These are phyloP conservation scores for Suhomyces coccinellae DNA, from an alignment of 1,139 yeast species.

Conservation along the genomic window DNA sequence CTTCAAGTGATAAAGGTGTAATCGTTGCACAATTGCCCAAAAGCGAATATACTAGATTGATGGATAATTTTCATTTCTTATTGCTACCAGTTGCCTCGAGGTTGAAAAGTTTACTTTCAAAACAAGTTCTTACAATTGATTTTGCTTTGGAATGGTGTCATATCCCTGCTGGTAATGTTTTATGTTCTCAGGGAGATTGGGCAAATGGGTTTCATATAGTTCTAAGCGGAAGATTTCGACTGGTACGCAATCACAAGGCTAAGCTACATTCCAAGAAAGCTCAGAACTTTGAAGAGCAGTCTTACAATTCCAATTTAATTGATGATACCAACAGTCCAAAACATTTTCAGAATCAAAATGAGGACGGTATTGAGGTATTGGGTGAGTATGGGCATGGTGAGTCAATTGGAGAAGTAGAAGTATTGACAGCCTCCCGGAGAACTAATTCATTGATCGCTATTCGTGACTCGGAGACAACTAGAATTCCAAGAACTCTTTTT, in stretches of 20 bases:
- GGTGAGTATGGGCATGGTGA: slow-evolving; percentile 94
- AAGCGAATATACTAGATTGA: slow-evolving; percentile 58
- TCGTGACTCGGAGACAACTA: slow-evolving; percentile 89
- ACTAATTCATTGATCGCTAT: slow-evolving; percentile 79
- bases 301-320: slow-evolving; percentile 18
- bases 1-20: slow-evolving; percentile 53
- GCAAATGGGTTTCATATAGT: slow-evolving; percentile 94
- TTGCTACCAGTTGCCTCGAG: slow-evolving; percentile 77
- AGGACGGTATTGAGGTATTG: slow-evolving; percentile 40
- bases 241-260: slow-evolving; percentile 39
- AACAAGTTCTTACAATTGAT: slow-evolving; percentile 72
- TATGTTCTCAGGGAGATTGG: slow-evolving; percentile 79
- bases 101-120: slow-evolving; percentile 64
- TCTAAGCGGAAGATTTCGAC: slow-evolving; percentile 84
- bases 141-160: slow-evolving; percentile 96
- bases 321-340: slow-evolving; percentile 23
- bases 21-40: slow-evolving; percentile 75
- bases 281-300: slow-evolving; percentile 15
- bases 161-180: slow-evolving; percentile 75
- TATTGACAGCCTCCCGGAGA: slow-evolving; percentile 78
- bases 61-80: slow-evolving; percentile 75
- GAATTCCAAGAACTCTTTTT: slow-evolving; percentile 87
- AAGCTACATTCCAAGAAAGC: slow-evolving; percentile 5
- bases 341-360: slow-evolving; percentile 5
- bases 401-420: slow-evolving; percentile 93